A percentile compares a stretch with the other conserved stretches of the same genome.
These are phyloP conservation scores for Neurospora terricola DNA, from an alignment of 495 filamentous ascomycete genomes.

Conservation along the genomic window DNA sequence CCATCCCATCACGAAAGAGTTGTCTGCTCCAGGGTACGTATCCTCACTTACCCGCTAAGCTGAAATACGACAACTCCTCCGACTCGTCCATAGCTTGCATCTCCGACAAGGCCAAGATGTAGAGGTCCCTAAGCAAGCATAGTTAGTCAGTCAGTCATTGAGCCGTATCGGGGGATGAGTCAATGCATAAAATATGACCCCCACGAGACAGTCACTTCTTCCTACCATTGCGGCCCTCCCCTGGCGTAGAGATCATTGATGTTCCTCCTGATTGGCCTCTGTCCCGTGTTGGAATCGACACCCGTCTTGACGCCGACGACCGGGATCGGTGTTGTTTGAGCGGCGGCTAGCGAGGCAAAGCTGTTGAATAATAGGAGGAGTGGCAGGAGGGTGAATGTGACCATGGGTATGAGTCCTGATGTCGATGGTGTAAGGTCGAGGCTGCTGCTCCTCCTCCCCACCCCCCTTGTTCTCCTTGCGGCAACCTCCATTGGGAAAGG, in stretches of 20 bases:
- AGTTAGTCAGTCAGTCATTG: not conserved
- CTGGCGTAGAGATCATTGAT: slow-evolving; percentile 27
- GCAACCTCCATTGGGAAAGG: not conserved
- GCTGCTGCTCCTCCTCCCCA: not conserved
- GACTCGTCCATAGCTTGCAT: slow-evolving; percentile 30
- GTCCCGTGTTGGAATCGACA: slow-evolving; percentile 23
- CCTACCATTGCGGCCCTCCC: slow-evolving; percentile 31
- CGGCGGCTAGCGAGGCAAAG: not conserved
- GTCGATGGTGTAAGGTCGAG: not conserved
- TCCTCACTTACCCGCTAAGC: slow-evolving; percentile 32
- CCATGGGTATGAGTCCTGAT: not conserved
- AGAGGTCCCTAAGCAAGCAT: slow-evolving; percentile 28
- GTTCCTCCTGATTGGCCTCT: slow-evolving; percentile 25
- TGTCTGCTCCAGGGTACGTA: not conserved
- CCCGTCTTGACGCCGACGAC: slow-evolving; percentile 28
- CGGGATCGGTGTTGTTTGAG: slow-evolving; percentile 13
- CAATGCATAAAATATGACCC: not conserved
- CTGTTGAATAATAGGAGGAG: not conserved
- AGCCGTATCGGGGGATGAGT: not conserved
- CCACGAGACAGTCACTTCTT: not conserved
- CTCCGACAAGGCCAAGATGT: slow-evolving; percentile 33
- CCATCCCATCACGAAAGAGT: not conserved
- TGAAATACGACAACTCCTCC: slow-evolving; percentile 37
- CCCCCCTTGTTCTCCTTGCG: not conserved
- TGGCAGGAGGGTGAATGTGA: not conserved